These are phyloP conservation scores for Acacia confusa DNA, from an alignment of 306 rosid genomes.

Conservation along the genomic window DNA sequence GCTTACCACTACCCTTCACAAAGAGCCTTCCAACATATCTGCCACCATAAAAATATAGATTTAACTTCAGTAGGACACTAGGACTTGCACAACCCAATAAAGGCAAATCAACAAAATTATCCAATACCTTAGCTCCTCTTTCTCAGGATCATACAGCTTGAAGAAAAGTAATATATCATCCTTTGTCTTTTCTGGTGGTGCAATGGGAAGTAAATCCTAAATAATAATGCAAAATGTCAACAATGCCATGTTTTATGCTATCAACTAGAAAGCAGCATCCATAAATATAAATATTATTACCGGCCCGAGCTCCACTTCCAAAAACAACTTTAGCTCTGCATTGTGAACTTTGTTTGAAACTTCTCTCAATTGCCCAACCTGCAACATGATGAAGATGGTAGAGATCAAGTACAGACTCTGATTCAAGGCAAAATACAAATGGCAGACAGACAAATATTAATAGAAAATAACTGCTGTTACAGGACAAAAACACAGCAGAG, in stretches of 20 bases:
- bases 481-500: background rate
- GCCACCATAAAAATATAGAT: constrained; percentile 30
- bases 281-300: constrained; percentile 44
- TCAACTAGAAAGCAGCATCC: constrained; percentile 16
- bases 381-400: constrained; percentile 17
- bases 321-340: constrained; percentile 75
- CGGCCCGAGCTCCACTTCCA: constrained; percentile 79
- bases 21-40: constrained; percentile 83
- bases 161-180: constrained; percentile 85
- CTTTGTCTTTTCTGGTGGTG: constrained; percentile 82
- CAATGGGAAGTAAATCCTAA: constrained; percentile 63
- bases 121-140: constrained; percentile 76
- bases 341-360: constrained; percentile 76
- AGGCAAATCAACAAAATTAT: constrained; percentile 16
- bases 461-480: constrained; percentile 2
- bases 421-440: background rate
- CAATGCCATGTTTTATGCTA: constrained; percentile 10
- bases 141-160: constrained; percentile 84
- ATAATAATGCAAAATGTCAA: constrained; percentile 33
- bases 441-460: background rate
- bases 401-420: constrained; percentile 21
- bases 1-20: constrained; percentile 77
- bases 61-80: constrained; percentile 26
- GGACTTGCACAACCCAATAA: constrained; percentile 11
- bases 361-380: constrained; percentile 93